Conservation (phyloP, 140 eudicot genomes). For the Flaveria floridana region DNA sequence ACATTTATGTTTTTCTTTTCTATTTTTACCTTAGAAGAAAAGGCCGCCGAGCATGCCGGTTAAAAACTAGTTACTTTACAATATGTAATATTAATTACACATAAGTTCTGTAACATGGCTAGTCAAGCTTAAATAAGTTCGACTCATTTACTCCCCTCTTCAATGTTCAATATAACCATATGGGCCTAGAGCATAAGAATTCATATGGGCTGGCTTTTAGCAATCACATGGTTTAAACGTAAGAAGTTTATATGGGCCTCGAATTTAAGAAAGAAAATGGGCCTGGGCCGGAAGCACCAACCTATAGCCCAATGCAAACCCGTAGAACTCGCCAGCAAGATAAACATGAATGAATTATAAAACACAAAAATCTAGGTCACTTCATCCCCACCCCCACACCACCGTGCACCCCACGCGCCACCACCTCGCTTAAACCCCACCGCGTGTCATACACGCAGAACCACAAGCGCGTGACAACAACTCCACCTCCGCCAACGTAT, state of each 20-base stretch:
- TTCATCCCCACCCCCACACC: conserved; percentile 9
- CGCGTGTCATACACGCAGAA: conserved; percentile 26
- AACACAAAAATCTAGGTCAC: conserved; percentile 34
- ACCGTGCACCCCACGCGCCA: conserved; percentile 14
- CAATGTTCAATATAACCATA: no score
- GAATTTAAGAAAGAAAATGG: not conserved
- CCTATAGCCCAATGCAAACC: not conserved
- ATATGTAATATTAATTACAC: no score
- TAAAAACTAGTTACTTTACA: no score
- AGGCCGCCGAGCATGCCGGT: no score
- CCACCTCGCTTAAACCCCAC: not conserved
- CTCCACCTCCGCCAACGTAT: conserved; percentile 36
- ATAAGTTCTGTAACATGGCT: no score
- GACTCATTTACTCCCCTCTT: no score
- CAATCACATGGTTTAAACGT: no score
- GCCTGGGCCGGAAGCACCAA: not conserved
- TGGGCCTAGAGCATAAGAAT: no score
- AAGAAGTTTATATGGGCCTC: not conserved
- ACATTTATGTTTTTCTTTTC: no score
- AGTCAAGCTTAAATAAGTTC: no score
- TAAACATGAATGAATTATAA: conserved; percentile 24
- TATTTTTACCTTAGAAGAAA: no score
- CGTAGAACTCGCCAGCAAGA: conserved; percentile 19
- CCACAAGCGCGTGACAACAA: conserved; percentile 18
- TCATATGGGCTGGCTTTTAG: no score